Base-by-base conservation (phyloP, 345 rosid genomes). In the Triadica sebifera region DNA sequence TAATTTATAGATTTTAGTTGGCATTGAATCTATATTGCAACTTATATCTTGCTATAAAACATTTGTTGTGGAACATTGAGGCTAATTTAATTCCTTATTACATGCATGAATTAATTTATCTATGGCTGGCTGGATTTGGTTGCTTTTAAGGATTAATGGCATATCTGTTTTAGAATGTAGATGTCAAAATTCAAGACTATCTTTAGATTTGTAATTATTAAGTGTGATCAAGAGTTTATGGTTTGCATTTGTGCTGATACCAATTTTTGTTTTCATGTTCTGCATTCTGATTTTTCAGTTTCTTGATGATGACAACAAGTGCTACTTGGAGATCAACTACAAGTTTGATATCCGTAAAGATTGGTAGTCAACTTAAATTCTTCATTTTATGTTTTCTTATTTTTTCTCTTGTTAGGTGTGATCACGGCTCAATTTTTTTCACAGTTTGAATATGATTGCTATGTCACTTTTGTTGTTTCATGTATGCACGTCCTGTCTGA, bases 321-420 rank as follows among this genome's bases (percentile, higher is more conserved):
- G 87, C 85, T 87, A 93, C 85, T 82, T 91, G 84, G 97, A 90
- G 86, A 87, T 93, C 87, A 93, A 88, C 87, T 93, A 93, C 85
- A 86, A 86, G 29, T 93, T 93, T n/a, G 93, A 91, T 78, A 93
- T 93, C 83, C 87, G 92, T 71, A 93, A 86, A 87, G 90, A 86
- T 0, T 89, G 98, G 97, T 86, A 51, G 50, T 25, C 61, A 29
- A 46, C 53, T 47, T 65, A 39, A 59, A 58, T 39, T 29, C 6
- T 57, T 43, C 20, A 39, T 61, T 43, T 63, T 29, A 0, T 12
- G 0, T 60, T 60, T 60, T 34, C 7, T 63, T 29, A 0, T 12
- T 4, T 60, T 60, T 60, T 34, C 7, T 1, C 4, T 38, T 49
- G 55, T 59, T 47, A 59, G 22, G 67, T 45, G 47, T 61, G 61